Evolutionary conservation across 441 rosid genomes (phyloP), one percentile per base, ranked within the genome.

Genomic region (Manihot esculenta): DNA sequence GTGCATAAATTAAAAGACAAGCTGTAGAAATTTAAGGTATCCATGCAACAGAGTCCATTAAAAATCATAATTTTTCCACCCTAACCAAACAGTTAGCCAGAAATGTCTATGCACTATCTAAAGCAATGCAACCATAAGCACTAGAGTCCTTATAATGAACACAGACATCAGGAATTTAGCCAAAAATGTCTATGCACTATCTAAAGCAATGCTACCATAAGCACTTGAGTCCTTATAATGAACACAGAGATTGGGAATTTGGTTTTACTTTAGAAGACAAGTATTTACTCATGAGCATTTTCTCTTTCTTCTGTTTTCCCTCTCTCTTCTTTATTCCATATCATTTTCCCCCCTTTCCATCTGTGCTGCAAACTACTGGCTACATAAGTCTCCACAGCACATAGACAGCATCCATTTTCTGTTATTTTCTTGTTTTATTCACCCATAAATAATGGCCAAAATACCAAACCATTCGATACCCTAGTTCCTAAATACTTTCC

Each of bases 361-460:
- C 17, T 45, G 30, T 3, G 35, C 18, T 38, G 55, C 69, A 14
- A 44, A 18, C 27, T 24, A 23, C 62, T 42, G 53, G 47, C 24
- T 55, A 48, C 10, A 5, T 42, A 49, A 56, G 0, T n/a, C 12
- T 38, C 18, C 42, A 53, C 51, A 51, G 50, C 27, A 33, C 66
- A 30, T 27, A 30, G 26, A 18, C 38, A 21, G 5, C 61, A 42
- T n/a, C 47, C 44, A 23, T 49, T 15, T 47, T 45, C 14, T 53
- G 24, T 7, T 20, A 3, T 64, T 21, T 30, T 21, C 9, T 27
- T 47, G 60, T 7, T 70, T 62, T 14, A 58, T 33, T 2, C 51
- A 59, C 35, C 60, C 74, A 51, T n/a, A 64, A 48, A 17, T 10
- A 51, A n/a, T 23, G 33, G 30, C 12, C 53, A 59, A 33, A 35